Conservation (phyloP, 805 yeast genomes). For the Saccharomycopsis synnaedendra region DNA sequence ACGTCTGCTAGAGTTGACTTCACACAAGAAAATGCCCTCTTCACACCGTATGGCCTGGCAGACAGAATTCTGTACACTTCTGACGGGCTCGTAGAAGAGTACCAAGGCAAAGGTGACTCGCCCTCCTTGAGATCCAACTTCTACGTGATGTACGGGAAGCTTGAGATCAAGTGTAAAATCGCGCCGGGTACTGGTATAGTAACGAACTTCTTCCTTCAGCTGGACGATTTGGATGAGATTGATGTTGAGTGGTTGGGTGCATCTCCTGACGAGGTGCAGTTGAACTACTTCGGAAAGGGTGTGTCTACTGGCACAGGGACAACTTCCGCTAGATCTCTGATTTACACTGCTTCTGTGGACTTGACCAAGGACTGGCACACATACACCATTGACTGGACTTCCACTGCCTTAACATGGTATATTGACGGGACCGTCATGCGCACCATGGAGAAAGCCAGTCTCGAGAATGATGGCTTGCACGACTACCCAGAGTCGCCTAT, state of each 20-base stretch:
- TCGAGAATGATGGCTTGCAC: constrained; percentile 27
- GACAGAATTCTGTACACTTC: constrained; percentile 33
- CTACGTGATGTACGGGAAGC: constrained; percentile 62
- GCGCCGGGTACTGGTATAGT: constrained; percentile 55
- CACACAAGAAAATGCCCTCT: constrained; percentile 16
- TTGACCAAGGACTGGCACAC: constrained; percentile 32
- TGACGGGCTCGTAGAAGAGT: constrained; percentile 50
- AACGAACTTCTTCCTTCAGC: constrained; percentile 50
- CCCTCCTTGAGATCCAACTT: constrained; percentile 54
- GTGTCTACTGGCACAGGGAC: constrained; percentile 28
- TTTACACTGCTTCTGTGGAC: constrained; percentile 31
- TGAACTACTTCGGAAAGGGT: constrained; percentile 52
- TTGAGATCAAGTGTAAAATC: constrained; percentile 46
- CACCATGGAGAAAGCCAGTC: constrained; percentile 31
- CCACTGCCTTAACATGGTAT: constrained; percentile 40
- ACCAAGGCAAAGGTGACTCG: constrained; percentile 45
- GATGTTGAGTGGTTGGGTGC: constrained; percentile 65
- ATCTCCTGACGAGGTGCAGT: constrained; percentile 43
- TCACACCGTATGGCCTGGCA: constrained; percentile 23
- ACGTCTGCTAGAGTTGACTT: constrained; percentile 34
- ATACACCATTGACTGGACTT: constrained; percentile 59
- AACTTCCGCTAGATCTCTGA: constrained; percentile 50
- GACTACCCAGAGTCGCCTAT: constrained; percentile 64
- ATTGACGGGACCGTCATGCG: constrained; percentile 51
- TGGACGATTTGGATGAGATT: constrained; percentile 62